Evolutionary conservation across 2,329 filamentous ascomycete species (phyloP).

Genomic region (Achaetomium macrosporum): DNA sequence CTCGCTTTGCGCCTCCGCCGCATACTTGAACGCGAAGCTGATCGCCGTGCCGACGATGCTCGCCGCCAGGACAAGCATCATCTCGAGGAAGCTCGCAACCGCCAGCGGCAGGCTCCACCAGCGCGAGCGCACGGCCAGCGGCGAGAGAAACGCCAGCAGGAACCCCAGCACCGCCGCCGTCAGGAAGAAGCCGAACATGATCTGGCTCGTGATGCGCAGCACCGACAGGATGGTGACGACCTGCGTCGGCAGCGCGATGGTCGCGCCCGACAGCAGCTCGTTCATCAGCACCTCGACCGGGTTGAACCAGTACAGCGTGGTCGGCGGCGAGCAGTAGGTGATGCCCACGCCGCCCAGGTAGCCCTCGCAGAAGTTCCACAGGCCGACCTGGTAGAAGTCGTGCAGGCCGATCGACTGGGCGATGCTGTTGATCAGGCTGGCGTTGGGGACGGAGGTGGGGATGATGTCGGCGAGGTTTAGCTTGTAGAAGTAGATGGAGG

Average conservation of each 20-base stretch:
- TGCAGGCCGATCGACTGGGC: slow-evolving; percentile 80
- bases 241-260: slow-evolving; percentile 71
- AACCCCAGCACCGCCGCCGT: slow-evolving; percentile 63
- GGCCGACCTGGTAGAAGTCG: slow-evolving; percentile 88
- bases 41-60: slow-evolving; percentile 75
- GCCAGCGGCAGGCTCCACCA: slow-evolving; percentile 61
- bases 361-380: slow-evolving; percentile 91
- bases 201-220: slow-evolving; percentile 66
- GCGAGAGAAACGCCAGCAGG: slow-evolving; percentile 62
- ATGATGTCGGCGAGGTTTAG: slow-evolving; percentile 80
- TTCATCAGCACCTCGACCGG: slow-evolving; percentile 74
- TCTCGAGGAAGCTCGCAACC: slow-evolving; percentile 61
- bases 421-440: slow-evolving; percentile 75
- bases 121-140: slow-evolving; percentile 49
- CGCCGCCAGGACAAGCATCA: slow-evolving; percentile 62
- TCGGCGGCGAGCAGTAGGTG: slow-evolving; percentile 66
- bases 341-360: slow-evolving; percentile 69
- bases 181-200: slow-evolving; percentile 89
- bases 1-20: slow-evolving; percentile 63
- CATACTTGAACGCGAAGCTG: slow-evolving; percentile 73
- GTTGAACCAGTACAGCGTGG: slow-evolving; percentile 82
- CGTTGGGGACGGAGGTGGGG: slow-evolving; percentile 64
- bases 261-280: slow-evolving; percentile 75
- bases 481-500: slow-evolving; percentile 75
- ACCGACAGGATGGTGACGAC: slow-evolving; percentile 69